phyloP scores from a whole-genome alignment of 345 rosid genomes.

The Murraya paniculata region DNA sequence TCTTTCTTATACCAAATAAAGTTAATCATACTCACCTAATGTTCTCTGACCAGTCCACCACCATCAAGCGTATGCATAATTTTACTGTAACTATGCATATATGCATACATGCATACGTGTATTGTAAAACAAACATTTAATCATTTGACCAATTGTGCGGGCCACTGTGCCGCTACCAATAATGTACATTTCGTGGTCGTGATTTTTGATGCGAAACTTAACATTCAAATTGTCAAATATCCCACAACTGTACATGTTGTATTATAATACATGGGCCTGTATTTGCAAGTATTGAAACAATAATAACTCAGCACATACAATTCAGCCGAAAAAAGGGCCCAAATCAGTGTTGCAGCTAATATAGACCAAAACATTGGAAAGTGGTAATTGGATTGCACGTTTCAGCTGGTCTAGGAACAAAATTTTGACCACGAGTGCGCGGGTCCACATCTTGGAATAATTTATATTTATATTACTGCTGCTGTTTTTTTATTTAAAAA shows the following conservation, averaged over 20 bases:
- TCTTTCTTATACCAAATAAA: slow-evolving; percentile 9
- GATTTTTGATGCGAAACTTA: not conserved
- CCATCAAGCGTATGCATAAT: not conserved
- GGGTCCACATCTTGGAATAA: not conserved
- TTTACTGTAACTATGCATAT: not conserved
- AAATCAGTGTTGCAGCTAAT: not conserved
- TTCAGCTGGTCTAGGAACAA: not conserved
- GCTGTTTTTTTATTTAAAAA: too few species aligned
- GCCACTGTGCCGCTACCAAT: not conserved
- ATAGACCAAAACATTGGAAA: not conserved
- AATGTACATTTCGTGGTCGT: not conserved
- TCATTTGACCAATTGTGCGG: not conserved
- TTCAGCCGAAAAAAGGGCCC: too few species aligned
- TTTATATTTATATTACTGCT: not conserved
- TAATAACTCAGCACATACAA: too few species aligned
- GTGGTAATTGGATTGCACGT: not conserved
- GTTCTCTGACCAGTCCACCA: not conserved
- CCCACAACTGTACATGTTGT: not conserved
- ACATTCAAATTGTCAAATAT: not conserved
- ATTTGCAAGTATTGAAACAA: too few species aligned
- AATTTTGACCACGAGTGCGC: not conserved
- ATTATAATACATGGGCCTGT: too few species aligned
- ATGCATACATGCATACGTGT: too few species aligned
- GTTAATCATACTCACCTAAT: not conserved
- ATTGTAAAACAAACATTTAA: not conserved